Conservation (phyloP, 306 rosid species). For the Pachyrhizus erosus region DNA sequence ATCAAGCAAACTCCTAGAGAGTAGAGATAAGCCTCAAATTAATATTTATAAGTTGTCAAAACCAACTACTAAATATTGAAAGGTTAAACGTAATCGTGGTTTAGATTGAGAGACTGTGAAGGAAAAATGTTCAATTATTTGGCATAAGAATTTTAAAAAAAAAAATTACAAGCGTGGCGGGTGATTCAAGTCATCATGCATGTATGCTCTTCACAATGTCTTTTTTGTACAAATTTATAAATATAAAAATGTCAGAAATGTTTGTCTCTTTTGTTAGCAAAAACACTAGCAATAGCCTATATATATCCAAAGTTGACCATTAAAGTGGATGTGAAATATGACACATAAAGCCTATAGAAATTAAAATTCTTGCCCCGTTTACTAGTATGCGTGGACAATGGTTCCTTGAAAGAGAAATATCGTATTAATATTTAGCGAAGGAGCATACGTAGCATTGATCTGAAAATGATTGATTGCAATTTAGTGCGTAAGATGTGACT, state of each 20-base stretch:
- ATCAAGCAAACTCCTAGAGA: neutral
- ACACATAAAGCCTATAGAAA: neutral
- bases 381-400: neutral
- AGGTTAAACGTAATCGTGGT: neutral
- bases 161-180: constrained; percentile 5
- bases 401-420: constrained; percentile 36
- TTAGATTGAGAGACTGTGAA: neutral
- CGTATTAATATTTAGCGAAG: neutral
- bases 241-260: neutral
- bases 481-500: neutral
- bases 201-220: too few species aligned
- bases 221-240: neutral
- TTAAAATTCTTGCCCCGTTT: neutral
- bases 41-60: constrained; percentile 4
- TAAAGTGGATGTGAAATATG: neutral
- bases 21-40: neutral
- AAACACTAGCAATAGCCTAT: neutral
- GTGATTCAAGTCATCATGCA: constrained; percentile 8
- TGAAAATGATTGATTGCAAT: constrained; percentile 13
- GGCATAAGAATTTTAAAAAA: neutral
- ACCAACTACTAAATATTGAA: neutral
- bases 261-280: constrained; percentile 12
- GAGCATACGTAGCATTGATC: neutral
- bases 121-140: constrained; percentile 17
- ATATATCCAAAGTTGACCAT: constrained; percentile 9